Evolutionary conservation across 345 rosid genomes (phyloP).

Genomic region (Moringa oleifera): DNA sequence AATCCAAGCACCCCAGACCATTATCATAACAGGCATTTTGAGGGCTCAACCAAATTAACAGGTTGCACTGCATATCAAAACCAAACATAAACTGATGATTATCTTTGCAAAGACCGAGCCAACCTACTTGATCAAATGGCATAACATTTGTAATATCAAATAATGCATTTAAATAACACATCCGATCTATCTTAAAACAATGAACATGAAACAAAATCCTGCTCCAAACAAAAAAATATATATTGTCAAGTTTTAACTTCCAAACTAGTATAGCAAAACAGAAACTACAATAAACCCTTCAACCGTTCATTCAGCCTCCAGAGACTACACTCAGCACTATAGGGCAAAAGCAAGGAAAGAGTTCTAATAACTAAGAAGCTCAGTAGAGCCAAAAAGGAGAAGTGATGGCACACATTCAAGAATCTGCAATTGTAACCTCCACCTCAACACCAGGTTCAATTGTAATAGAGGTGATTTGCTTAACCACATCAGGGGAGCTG

Average conservation of each 20-base stretch:
- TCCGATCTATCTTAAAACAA: not conserved
- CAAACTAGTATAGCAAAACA: conserved; percentile 14
- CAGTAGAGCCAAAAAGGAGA: conserved; percentile 5
- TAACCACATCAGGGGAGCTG: conserved; percentile 70
- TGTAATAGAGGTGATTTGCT: conserved; percentile 72
- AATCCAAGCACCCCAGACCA: too few species aligned
- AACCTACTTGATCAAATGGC: too few species aligned
- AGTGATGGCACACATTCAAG: conserved; percentile 12
- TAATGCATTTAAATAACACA: conserved; percentile 3
- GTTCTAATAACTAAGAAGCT: conserved; percentile 5
- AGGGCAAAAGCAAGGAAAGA: not conserved
- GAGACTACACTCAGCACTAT: too few species aligned
- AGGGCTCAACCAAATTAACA: too few species aligned
- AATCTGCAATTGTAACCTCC: conserved; percentile 68
- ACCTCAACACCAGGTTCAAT: conserved; percentile 79
- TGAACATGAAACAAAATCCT: conserved; percentile 18
- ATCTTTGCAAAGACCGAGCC: too few species aligned
- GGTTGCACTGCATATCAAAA: too few species aligned
- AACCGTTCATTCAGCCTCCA: too few species aligned
- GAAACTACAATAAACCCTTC: conserved; percentile 14
- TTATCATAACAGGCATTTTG: too few species aligned
- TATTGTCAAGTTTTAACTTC: not conserved
- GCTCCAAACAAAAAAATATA: conserved; percentile 2
- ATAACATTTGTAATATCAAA: conserved; percentile 5
- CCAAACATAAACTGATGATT: too few species aligned